Conservation (phyloP, 2,329 filamentous ascomycete genomes). For the Cercospora sesami region DNA sequence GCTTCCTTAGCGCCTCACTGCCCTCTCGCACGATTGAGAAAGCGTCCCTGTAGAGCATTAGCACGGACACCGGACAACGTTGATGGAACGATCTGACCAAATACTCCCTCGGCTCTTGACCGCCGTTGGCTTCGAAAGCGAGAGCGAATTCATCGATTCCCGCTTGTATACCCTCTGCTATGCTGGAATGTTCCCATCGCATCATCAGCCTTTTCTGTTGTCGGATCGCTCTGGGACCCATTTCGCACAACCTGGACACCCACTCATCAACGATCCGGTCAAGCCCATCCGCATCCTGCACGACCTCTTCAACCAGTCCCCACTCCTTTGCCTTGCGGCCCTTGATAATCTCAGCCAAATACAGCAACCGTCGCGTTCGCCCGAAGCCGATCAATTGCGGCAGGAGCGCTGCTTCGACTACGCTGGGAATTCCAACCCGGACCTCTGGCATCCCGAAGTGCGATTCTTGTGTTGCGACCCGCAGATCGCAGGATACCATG, state of each 20-base stretch:
- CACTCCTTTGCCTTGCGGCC: constrained; percentile 39
- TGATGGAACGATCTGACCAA: constrained; percentile 24
- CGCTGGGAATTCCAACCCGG: constrained; percentile 42
- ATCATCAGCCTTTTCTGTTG: constrained; percentile 38
- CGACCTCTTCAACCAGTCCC: constrained; percentile 43
- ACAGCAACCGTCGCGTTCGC: constrained; percentile 39
- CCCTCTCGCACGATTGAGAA: neutral
- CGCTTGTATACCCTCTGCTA: constrained; percentile 29
- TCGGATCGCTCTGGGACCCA: constrained; percentile 38
- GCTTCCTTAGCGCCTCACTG: neutral
- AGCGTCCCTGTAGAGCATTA: neutral
- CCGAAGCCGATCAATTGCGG: constrained; percentile 44
- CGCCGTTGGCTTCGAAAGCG: constrained; percentile 24
- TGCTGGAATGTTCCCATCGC: constrained; percentile 32
- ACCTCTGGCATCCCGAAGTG: constrained; percentile 46
- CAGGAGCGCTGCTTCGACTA: constrained; percentile 43
- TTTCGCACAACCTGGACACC: constrained; percentile 34
- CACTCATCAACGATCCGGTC: constrained; percentile 40
- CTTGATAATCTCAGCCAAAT: constrained; percentile 41
- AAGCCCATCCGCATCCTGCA: constrained; percentile 32
- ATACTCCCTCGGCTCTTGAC: constrained; percentile 28
- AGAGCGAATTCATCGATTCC: constrained; percentile 32
- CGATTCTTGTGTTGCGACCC: constrained; percentile 38
- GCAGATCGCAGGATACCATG: constrained; percentile 41
- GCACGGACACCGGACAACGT: neutral